Evolutionary conservation across 1,284 basidiomycete species (phyloP).

Genomic region (Ceratobasidium sp.): DNA sequence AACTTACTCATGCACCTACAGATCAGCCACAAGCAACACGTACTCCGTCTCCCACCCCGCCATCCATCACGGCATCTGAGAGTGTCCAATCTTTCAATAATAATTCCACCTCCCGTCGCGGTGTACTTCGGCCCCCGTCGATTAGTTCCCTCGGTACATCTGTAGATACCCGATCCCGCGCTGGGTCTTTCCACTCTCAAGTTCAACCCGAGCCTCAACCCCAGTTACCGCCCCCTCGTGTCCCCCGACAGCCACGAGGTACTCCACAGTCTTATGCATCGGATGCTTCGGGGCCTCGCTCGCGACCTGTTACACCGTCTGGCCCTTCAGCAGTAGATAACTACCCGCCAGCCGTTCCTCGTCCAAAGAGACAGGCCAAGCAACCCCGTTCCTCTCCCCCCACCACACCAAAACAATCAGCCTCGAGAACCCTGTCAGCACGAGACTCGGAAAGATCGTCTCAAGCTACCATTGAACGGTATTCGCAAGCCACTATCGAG

Average conservation of each 20-base stretch:
- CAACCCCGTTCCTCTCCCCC: background rate
- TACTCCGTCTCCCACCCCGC: constrained; percentile 25
- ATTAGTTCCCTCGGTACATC: constrained; percentile 26
- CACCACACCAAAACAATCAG: background rate
- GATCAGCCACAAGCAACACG: background rate
- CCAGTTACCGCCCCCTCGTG: background rate
- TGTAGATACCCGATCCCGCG: constrained; percentile 10
- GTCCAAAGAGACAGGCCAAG: constrained; percentile 4
- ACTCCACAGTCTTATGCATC: constrained; percentile 30
- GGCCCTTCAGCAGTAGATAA: constrained; percentile 14
- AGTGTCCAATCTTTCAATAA: constrained; percentile 26
- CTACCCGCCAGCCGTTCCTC: constrained; percentile 12
- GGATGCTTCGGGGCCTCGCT: constrained; percentile 24
- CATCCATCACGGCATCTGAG: constrained; percentile 14
- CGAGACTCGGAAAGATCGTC: constrained; percentile 28
- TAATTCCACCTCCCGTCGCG: constrained; percentile 14
- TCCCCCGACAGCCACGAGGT: constrained; percentile 10
- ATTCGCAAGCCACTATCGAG: constrained; percentile 10
- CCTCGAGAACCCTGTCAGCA: background rate
- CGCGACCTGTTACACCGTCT: constrained; percentile 15
- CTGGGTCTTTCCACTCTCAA: constrained; percentile 21
- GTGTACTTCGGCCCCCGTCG: constrained; percentile 28
- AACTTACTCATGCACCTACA: background rate
- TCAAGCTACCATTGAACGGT: constrained; percentile 6
- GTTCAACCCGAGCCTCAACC: constrained; percentile 11